These are phyloP conservation scores for Botrytis deweyae DNA, from an alignment of 2,329 filamentous ascomycete species.

Conservation along the genomic window DNA sequence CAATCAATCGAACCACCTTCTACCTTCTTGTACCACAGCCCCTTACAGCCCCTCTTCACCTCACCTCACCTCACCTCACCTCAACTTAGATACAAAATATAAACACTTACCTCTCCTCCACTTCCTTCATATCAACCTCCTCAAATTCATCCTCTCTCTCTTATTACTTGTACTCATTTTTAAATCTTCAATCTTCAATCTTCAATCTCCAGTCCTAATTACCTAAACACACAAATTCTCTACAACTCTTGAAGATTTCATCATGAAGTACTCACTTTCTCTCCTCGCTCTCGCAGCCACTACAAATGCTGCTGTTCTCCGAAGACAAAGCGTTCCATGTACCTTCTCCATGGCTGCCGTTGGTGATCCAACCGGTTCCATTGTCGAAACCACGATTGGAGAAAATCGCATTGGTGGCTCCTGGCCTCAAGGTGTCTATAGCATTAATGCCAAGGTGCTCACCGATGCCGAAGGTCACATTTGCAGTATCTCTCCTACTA, in stretches of 20 bases:
- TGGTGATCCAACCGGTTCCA: slow-evolving; percentile 28
- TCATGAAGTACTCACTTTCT: slow-evolving; percentile 21
- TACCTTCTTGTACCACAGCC: not conserved
- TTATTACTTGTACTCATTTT: slow-evolving; percentile 4
- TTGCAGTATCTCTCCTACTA: slow-evolving; percentile 31
- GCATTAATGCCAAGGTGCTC: slow-evolving; percentile 29
- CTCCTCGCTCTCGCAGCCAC: slow-evolving; percentile 22
- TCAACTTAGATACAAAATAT: not conserved
- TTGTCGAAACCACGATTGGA: slow-evolving; percentile 32
- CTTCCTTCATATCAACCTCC: not conserved
- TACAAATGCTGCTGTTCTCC: slow-evolving; percentile 27
- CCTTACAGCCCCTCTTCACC: not conserved
- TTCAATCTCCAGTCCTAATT: not conserved
- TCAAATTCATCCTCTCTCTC: not conserved
- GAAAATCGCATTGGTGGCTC: slow-evolving; percentile 33
- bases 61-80: not conserved
- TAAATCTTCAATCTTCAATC: slow-evolving; percentile 1
- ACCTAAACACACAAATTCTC: not conserved
- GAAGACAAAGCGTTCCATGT: slow-evolving; percentile 31
- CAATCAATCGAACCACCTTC: not conserved
- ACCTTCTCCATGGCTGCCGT: slow-evolving; percentile 33
- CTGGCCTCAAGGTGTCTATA: slow-evolving; percentile 31
- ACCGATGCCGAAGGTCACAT: slow-evolving; percentile 30
- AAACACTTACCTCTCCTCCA: not conserved
- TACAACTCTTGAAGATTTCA: slow-evolving; percentile 9